Evolutionary conservation across 2,329 filamentous ascomycete genomes (phyloP).

Genomic region (Penicillium sp.): DNA sequence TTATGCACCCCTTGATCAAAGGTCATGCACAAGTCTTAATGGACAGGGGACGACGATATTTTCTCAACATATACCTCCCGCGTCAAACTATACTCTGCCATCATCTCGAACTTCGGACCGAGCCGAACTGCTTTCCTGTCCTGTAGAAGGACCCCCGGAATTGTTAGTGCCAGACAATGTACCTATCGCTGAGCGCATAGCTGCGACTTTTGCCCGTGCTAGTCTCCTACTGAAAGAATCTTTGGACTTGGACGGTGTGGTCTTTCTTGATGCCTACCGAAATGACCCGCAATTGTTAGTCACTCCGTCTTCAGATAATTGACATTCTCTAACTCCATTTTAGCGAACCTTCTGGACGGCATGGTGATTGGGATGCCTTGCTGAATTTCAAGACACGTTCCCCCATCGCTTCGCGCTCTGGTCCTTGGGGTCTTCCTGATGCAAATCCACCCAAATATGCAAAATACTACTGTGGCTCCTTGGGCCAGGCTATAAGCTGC

Average conservation of each 20-base stretch:
- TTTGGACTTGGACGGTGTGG: conserved; percentile 41
- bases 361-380: conserved; percentile 25
- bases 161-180: conserved; percentile 4
- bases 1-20: neutral
- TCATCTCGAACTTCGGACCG: conserved; percentile 2
- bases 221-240: conserved; percentile 44
- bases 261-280: conserved; percentile 30
- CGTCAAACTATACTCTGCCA: neutral
- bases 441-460: neutral
- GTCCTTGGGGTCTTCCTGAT: neutral
- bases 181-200: conserved; percentile 17
- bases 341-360: conserved; percentile 16
- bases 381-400: neutral
- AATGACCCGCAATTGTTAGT: conserved; percentile 26
- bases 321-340: neutral
- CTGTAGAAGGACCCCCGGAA: neutral
- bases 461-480: conserved; percentile 15
- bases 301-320: neutral
- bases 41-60: neutral
- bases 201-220: conserved; percentile 43
- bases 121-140: neutral
- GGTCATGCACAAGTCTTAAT: neutral
- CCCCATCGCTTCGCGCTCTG: neutral
- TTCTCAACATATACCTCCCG: neutral
- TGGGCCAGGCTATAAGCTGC: conserved; percentile 17